A percentile compares a stretch with the other conserved stretches of the same genome.
Conservation (phyloP, 1,284 basidiomycete genomes). For the Fomitopsis betulina region DNA sequence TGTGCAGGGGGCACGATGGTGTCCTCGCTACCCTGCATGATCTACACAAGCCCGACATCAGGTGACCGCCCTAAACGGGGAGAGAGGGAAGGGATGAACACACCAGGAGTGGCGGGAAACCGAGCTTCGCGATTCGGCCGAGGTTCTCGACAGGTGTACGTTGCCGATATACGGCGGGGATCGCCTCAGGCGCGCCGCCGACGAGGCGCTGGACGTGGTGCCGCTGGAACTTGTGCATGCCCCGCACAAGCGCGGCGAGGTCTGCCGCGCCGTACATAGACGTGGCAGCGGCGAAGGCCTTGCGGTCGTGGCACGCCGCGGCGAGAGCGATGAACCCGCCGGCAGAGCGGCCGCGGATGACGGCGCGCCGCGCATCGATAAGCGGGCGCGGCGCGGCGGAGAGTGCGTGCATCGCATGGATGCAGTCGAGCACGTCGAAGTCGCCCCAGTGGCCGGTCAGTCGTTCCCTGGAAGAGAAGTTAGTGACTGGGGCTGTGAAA, state of each 20-base stretch:
- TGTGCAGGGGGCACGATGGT: constrained; percentile 34
- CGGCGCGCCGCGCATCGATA: constrained; percentile 46
- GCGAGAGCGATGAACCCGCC: constrained; percentile 42
- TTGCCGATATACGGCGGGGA: constrained; percentile 35
- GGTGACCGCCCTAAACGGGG: neutral
- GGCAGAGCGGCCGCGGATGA: constrained; percentile 41
- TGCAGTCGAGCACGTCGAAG: constrained; percentile 55
- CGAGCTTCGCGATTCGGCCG: constrained; percentile 27
- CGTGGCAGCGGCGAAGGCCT: constrained; percentile 30
- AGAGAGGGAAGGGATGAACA: constrained; percentile 33
- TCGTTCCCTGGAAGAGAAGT: constrained; percentile 33
- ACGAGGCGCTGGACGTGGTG: constrained; percentile 35
- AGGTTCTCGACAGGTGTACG: constrained; percentile 39
- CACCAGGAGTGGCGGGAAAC: constrained; percentile 16
- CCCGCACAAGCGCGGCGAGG: constrained; percentile 28
- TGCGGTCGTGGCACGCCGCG: constrained; percentile 20
- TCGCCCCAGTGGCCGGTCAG: constrained; percentile 56
- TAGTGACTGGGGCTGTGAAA: neutral
- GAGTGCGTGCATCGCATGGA: constrained; percentile 42
- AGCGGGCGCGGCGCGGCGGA: constrained; percentile 31
- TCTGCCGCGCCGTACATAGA: constrained; percentile 38
- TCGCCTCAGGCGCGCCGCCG: constrained; percentile 36
- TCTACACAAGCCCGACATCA: constrained; percentile 6
- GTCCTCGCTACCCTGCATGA: constrained; percentile 28
- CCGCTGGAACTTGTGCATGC: constrained; percentile 44